These are phyloP conservation scores for Sechiopsis laciniata DNA, from an alignment of 306 rosid species.

Conservation along the genomic window DNA sequence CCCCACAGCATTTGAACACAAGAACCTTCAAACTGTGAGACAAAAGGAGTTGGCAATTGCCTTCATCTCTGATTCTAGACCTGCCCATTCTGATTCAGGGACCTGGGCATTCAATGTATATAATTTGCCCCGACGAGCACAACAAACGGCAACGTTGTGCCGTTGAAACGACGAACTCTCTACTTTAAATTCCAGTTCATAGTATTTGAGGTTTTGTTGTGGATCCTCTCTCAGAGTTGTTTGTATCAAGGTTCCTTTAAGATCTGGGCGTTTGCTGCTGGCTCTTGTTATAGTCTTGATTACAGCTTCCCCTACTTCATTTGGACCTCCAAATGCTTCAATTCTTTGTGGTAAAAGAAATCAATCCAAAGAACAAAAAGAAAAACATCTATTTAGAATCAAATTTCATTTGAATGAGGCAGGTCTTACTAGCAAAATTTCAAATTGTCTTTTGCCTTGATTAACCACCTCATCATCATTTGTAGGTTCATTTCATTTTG, in stretches of 20 bases:
- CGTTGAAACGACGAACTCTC: slow-evolving; percentile 55
- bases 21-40: slow-evolving; percentile 36
- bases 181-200: slow-evolving; percentile 69
- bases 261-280: slow-evolving; percentile 48
- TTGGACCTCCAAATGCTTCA: slow-evolving; percentile 80
- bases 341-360: slow-evolving; percentile 30
- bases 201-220: slow-evolving; percentile 39
- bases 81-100: slow-evolving; percentile 69
- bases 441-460: not conserved
- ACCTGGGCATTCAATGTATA: slow-evolving; percentile 84
- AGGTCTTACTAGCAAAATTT: not conserved
- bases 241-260: slow-evolving; percentile 53
- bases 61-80: slow-evolving; percentile 48
- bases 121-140: slow-evolving; percentile 53
- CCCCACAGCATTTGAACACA: no score
- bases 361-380: not conserved
- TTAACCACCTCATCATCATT: not conserved
- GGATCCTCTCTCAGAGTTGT: slow-evolving; percentile 61
- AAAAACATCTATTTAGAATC: not conserved
- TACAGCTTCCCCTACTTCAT: slow-evolving; percentile 81
- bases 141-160: slow-evolving; percentile 72
- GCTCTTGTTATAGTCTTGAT: slow-evolving; percentile 56
- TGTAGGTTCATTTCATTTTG: not conserved
- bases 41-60: slow-evolving; percentile 58
- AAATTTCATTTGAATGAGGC: not conserved